phyloP scores from a whole-genome alignment of 169 alveolate species.

The Eimeria maxima region DNA sequence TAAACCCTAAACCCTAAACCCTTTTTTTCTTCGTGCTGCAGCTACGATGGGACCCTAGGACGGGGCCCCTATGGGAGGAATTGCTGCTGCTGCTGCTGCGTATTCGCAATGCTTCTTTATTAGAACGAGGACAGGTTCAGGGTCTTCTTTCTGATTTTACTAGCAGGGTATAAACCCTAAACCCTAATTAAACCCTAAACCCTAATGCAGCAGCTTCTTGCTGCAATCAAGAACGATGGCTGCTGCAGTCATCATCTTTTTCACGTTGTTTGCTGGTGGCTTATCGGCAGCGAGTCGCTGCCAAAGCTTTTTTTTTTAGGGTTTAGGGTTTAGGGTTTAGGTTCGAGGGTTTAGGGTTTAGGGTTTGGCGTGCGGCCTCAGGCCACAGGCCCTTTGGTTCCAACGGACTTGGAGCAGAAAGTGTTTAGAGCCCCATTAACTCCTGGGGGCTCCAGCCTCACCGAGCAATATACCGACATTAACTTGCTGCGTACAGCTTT shows the following conservation, averaged over 20 bases:
- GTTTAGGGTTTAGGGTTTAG: constrained; percentile 1
- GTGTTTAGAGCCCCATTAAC: constrained; percentile 28
- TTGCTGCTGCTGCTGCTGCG: constrained; percentile 26
- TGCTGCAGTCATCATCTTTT: no score
- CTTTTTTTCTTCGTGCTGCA: neutral
- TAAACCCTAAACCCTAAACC: constrained; percentile 16
- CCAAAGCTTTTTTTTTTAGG: no score
- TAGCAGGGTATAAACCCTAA: constrained; percentile 12
- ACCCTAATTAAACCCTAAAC: neutral
- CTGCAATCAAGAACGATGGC: neutral
- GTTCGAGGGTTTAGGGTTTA: neutral
- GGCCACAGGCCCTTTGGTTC: constrained; percentile 1
- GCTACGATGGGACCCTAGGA: no score
- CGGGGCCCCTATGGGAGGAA: constrained; percentile 42
- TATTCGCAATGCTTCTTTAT: neutral
- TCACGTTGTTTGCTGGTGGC: no score
- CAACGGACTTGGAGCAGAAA: constrained; percentile 41
- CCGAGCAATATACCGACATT: constrained; percentile 35
- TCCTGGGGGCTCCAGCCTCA: constrained; percentile 18
- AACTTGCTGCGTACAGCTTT: constrained; percentile 53
- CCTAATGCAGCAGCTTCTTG: neutral
- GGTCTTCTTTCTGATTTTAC: constrained; percentile 46
- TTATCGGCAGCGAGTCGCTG: no score
- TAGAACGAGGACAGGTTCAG: constrained; percentile 15
- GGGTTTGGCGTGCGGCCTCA: neutral